Evolutionary conservation across 352 stramenopile genomes (phyloP), one percentile per base, ranked within the genome.

Genomic region (Globisporangium abappressorium): DNA sequence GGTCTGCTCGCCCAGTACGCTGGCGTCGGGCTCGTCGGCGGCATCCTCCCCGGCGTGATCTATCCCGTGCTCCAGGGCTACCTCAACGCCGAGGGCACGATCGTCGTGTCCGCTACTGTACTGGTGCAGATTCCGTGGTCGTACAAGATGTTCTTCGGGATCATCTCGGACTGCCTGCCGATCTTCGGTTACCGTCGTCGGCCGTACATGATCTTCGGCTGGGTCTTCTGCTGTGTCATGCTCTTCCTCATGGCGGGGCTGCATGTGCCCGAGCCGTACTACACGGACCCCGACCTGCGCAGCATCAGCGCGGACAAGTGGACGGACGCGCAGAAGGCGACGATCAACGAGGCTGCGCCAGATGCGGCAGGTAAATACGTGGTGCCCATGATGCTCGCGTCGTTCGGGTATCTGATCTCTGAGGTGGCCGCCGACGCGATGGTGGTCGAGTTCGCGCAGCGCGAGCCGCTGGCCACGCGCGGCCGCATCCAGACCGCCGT

Each of bases 331-430:
- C 66, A 82, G 36, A 65, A 56, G n/a, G 65, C 72, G 18, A 84
- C 59, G 30, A 80, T 89, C 65, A 89, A 90, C 66, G 14, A 47
- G 0, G 41, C 68, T 5, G 77, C 80, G 6, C 70, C 78, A 14
- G 68, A 82, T 56, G 68, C 72, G 1, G 82, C 78, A 3, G 73
- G 70, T 30, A 76, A 73, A 41, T 90, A 88, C 54, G 76, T 93
- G 26, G 73, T 91, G 47, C 79, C 76, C 18, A 90, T 92, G 82
- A 91, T 90, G 83, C 69, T 91, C 30, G 77, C 81, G n/a, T 70
- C 81, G 0, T 85, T 91, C 57, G 82, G 85, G 11, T 93, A 85
- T 68, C 64, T 93, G 14, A 49, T 90, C 24, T 66, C 77, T 3
- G 81, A 93, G 34, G 81, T 89, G 8, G 70, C 82, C 2, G 75